Conservation (phyloP, 169 alveolate genomes). For the Cyclospora cayetanensis region DNA sequence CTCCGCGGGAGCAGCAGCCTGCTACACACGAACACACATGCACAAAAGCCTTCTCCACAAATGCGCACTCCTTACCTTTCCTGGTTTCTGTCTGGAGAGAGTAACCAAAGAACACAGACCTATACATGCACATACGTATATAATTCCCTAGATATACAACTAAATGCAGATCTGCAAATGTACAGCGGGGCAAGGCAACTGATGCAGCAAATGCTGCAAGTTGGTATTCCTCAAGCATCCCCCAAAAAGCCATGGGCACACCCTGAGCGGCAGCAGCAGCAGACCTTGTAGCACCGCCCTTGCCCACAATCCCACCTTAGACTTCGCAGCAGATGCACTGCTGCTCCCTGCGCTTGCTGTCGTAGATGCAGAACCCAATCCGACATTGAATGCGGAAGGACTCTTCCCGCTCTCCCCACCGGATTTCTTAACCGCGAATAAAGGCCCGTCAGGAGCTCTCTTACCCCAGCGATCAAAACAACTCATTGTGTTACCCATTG, state of each 20-base stretch:
- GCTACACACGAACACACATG: not conserved
- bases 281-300: not conserved
- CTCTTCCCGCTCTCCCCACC: not conserved
- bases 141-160: no score
- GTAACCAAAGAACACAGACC: no score
- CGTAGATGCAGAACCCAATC: slow-evolving; percentile 23
- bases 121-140: no score
- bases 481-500: slow-evolving; percentile 66
- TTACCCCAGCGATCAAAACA: slow-evolving; percentile 69
- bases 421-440: not conserved
- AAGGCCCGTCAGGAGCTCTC: slow-evolving; percentile 66
- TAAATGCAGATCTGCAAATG: no score
- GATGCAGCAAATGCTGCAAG: no score
- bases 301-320: not conserved
- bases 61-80: no score
- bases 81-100: no score
- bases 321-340: not conserved
- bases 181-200: no score
- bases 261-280: not conserved
- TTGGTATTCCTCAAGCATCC: no score
- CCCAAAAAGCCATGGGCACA: no score
- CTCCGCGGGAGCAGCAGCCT: slow-evolving; percentile 26
- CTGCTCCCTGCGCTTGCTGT: not conserved
- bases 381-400: not conserved
- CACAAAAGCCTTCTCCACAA: no score